Conservation (phyloP, 352 stramenopile genomes). For the Pythium phragmitis region DNA sequence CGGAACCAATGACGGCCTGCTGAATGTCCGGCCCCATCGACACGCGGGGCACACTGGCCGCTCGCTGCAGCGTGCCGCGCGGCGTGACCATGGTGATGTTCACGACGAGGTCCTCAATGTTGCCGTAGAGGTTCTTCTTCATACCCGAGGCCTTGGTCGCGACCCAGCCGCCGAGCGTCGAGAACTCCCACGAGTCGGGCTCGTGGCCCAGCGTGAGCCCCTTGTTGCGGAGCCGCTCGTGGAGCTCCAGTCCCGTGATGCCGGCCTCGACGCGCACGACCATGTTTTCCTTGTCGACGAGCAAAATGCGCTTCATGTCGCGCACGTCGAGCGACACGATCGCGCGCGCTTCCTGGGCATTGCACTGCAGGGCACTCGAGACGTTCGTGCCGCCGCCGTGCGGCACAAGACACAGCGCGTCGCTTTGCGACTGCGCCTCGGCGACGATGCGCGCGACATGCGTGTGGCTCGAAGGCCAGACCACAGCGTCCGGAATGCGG, state of each 20-base stretch:
- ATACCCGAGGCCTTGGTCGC: constrained; percentile 92
- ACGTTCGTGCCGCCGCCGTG: constrained; percentile 94
- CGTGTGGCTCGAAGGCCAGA: constrained; percentile 82
- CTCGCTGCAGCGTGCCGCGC: constrained; percentile 51
- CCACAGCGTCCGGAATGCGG: constrained; percentile 89
- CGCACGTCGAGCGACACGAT: constrained; percentile 95
- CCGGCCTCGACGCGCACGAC: constrained; percentile 85
- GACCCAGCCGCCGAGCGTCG: constrained; percentile 91
- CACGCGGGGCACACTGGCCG: constrained; percentile 63
- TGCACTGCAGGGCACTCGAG: constrained; percentile 61
- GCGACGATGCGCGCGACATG: constrained; percentile 86
- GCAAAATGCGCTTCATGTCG: constrained; percentile 76
- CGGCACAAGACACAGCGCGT: constrained; percentile 90
- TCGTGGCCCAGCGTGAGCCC: constrained; percentile 92
- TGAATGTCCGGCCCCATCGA: constrained; percentile 90
- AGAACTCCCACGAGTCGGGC: constrained; percentile 93
- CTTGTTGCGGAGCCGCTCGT: constrained; percentile 77
- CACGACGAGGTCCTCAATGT: constrained; percentile 93
- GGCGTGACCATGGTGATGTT: constrained; percentile 80
- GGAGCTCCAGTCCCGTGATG: constrained; percentile 89
- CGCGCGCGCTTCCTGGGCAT: constrained; percentile 67
- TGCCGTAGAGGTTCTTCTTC: constrained; percentile 94
- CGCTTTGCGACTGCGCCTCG: constrained; percentile 47
- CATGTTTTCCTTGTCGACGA: constrained; percentile 87
- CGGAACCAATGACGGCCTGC: constrained; percentile 86